These are phyloP conservation scores for Forsythia viridissima DNA, from an alignment of 257 asterid species.

Conservation along the genomic window DNA sequence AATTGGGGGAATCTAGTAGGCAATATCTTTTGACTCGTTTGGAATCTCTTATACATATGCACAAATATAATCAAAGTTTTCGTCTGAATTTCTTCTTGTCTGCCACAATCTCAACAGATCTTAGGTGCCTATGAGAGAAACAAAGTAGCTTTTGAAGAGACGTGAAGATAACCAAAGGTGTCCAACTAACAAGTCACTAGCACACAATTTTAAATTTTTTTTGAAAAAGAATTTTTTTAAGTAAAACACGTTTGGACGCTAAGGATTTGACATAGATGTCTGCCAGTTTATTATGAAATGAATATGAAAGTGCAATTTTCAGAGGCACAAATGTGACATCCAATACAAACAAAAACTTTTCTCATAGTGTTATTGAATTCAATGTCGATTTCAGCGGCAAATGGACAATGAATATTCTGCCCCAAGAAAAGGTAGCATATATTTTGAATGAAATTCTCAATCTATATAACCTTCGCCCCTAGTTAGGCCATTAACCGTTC, in stretches of 20 bases:
- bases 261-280: not conserved
- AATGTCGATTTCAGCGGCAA: not conserved
- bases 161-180: not conserved
- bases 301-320: not conserved
- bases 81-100: not conserved
- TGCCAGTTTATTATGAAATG: no score
- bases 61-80: not conserved
- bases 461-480: not conserved
- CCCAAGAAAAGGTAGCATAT: not conserved
- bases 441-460: not conserved
- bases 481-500: no score
- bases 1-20: not conserved
- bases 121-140: not conserved
- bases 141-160: no score
- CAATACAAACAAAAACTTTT: not conserved
- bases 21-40: not conserved
- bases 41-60: not conserved
- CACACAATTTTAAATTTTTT: no score
- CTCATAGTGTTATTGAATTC: not conserved
- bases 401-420: no score
- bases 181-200: not conserved
- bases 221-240: no score
- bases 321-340: not conserved
- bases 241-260: no score
- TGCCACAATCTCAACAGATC: not conserved